Evolutionary conservation across 257 asterid genomes (phyloP).

Genomic region (Perilla frutescens): DNA sequence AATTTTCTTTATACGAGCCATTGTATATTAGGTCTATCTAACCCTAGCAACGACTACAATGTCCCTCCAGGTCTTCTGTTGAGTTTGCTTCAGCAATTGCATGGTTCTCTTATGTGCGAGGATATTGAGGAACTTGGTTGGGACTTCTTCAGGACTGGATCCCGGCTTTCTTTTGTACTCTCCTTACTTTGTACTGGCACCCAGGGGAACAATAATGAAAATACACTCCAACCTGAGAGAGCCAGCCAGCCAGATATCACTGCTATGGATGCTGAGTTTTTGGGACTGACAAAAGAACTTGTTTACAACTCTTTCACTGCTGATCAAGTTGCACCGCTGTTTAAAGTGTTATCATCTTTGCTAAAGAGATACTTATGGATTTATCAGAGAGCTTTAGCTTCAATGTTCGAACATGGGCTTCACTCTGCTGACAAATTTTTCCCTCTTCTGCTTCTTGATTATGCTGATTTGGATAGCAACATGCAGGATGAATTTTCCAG

Average conservation of each 20-base stretch:
- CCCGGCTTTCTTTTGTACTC: constrained; percentile 77
- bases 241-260: constrained; percentile 49
- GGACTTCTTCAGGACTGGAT: constrained; percentile 77
- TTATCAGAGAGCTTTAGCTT: constrained; percentile 73
- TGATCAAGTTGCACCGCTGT: constrained; percentile 54
- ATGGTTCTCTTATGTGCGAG: constrained; percentile 49
- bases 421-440: constrained; percentile 53
- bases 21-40: constrained; percentile 51
- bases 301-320: constrained; percentile 49
- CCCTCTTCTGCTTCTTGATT: constrained; percentile 67
- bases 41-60: constrained; percentile 40
- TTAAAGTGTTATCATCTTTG: constrained; percentile 71
- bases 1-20: constrained; percentile 64
- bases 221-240: constrained; percentile 39
- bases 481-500: constrained; percentile 62
- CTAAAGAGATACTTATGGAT: constrained; percentile 65
- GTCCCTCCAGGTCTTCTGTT: constrained; percentile 56
- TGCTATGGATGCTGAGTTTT: constrained; percentile 61
- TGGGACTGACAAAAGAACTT: constrained; percentile 56
- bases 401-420: constrained; percentile 50
- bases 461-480: constrained; percentile 62
- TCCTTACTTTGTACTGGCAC: constrained; percentile 65
- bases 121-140: constrained; percentile 68
- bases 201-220: constrained; percentile 45
- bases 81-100: constrained; percentile 70